Conservation (phyloP, 139 green algal genomes). For the Nannochloris sp. region DNA sequence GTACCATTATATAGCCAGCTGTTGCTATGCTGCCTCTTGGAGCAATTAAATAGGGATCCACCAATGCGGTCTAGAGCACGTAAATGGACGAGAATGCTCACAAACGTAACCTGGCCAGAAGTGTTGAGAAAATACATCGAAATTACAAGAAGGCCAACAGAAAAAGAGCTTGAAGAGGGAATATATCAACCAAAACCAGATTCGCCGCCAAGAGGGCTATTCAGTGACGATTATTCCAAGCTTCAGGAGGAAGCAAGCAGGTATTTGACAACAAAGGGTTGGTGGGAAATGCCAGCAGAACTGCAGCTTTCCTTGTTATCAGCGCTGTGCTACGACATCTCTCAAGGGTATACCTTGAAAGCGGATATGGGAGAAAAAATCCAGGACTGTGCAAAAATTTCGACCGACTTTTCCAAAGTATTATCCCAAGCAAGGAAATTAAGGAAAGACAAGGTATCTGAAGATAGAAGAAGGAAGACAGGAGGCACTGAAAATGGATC, state of each 20-base stretch:
- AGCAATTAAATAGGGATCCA: constrained; percentile 37
- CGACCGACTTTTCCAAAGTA: constrained; percentile 2
- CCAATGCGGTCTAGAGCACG: constrained; percentile 1
- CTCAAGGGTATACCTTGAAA: constrained; percentile 13
- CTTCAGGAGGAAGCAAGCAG: not conserved
- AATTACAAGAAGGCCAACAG: constrained; percentile 10
- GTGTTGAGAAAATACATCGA: constrained; percentile 43
- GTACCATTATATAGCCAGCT: constrained; percentile 27
- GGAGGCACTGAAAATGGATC: not conserved
- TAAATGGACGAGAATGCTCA: constrained; percentile 26
- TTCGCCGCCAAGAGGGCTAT: not conserved
- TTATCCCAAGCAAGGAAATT: not conserved
- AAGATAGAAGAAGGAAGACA: not conserved
- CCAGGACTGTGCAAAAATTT: not conserved
- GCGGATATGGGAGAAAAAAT: constrained; percentile 17
- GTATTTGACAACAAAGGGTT: constrained; percentile 16
- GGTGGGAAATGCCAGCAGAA: constrained; percentile 14
- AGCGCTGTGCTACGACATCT: constrained; percentile 41
- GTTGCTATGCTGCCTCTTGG: constrained; percentile 33
- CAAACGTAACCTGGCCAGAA: constrained; percentile 37
- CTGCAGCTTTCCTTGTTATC: constrained; percentile 34
- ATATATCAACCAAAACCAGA: not conserved
- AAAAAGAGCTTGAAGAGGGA: not conserved
- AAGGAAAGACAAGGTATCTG: not conserved
- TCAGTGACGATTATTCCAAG: not conserved